Percentiles rank a stretch among this genome's conserved stretches.
Evolutionary conservation across 306 rosid genomes (phyloP).

Genomic region (Cicer yamashitae): DNA sequence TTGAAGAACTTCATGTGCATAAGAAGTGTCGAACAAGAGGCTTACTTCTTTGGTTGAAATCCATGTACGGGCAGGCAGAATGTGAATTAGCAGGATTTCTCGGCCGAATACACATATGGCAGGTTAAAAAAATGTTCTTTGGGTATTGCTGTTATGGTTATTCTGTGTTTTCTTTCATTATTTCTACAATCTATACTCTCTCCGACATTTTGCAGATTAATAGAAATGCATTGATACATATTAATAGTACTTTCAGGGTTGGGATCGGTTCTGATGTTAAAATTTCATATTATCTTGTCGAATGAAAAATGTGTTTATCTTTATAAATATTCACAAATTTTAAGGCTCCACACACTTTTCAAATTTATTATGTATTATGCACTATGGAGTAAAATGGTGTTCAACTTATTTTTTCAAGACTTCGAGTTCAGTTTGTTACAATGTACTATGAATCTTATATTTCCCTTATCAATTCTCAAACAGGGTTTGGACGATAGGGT

Average conservation of each 20-base stretch:
- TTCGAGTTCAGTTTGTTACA: not conserved
- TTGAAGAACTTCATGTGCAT: constrained; percentile 75
- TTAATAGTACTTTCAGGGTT: too few relatives aligned
- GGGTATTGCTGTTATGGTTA: not conserved
- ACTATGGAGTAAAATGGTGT: not conserved
- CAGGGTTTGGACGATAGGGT: constrained; percentile 91
- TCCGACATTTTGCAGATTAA: not conserved
- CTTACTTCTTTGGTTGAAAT: constrained; percentile 85
- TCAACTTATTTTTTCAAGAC: not conserved
- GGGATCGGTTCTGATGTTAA: not conserved
- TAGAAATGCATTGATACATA: not conserved
- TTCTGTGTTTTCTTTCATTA: not conserved
- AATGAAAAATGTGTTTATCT: too few relatives aligned
- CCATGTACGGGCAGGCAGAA: constrained; percentile 77
- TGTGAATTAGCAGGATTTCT: constrained; percentile 83
- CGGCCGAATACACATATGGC: constrained; percentile 92
- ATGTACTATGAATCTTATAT: constrained; percentile 11
- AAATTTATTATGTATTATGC: not conserved
- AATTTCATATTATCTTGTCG: not conserved
- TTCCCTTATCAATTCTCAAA: constrained; percentile 36
- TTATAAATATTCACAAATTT: too few relatives aligned
- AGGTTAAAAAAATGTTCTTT: constrained; percentile 60
- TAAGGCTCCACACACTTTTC: too few relatives aligned
- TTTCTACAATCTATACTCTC: not conserved
- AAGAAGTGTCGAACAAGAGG: constrained; percentile 72